Base-by-base conservation (phyloP, 139 green algal genomes). In the Mychonastes homosphaera region DNA sequence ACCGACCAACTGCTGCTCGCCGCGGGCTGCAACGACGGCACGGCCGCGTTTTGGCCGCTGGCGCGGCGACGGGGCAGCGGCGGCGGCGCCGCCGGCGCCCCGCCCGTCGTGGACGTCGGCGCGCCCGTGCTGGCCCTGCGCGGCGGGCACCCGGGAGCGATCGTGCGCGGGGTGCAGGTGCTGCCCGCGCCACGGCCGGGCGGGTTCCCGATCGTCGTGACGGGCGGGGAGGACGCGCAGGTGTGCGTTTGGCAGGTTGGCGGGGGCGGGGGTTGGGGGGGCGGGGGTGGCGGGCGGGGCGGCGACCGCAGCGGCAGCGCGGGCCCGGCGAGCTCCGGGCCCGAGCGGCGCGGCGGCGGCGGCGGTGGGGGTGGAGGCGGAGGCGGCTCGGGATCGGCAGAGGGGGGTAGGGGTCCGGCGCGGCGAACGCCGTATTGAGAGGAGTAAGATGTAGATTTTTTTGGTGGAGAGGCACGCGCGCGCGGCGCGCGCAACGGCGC, bases 91-190 rank as follows among this genome's bases (percentile, higher is more conserved):
- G 29, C 40, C 36, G 29, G 46, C 23, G 41, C 21, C n/a, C 58
- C 48, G 50, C 32, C 21, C 27, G 62, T 34, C 7, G 65, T 62
- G 2, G 44, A 56, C 5, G 67, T 87, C 57, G 57, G 44, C 1
- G 50, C 60, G 12, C 75, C 78, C 3, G 56, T 35, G n/a, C 56
- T 80, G 39, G 49, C 62, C 23, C 46, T 91, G 12, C 19, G 41
- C 6, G 77, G 83, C 15, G 65, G 49, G 9, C 83, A 91, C 40
- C n/a, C n/a, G n/a, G 49, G 28, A 6, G 69, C 67, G 32, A 65
- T 87, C 0, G 79, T 90, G 46, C 68, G 83, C 0, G 79, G 75
- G 0, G 36, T 87, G 45, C 66, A 79, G 15, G 79, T 56, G 60
- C 74, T 24, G 57, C 41, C 9, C 71, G 36, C 27, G 46, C 32